Base-by-base conservation (phyloP, 495 filamentous ascomycete genomes). In the Hypomontagnella submonticulosa region DNA sequence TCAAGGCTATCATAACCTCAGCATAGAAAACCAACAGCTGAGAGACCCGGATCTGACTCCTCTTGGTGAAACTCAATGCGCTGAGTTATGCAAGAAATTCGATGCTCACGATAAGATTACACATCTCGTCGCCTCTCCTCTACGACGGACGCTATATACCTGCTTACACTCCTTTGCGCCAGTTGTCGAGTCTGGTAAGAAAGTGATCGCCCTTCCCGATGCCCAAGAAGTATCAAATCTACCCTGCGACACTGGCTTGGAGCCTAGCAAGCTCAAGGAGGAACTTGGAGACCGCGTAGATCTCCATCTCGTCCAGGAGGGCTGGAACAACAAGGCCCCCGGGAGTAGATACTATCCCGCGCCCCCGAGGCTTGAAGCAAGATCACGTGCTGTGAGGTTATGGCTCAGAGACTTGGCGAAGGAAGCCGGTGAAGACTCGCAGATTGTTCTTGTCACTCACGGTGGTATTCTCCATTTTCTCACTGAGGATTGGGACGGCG, bases 71-170 rank as follows among this genome's bases (percentile, higher is more conserved):
- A 61, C 84, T 11, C 93, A 97, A 85, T 97, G 93, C 77, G 72
- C 70, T 3, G 71, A 77, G 4, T 87, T 97, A 20, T 72, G 78
- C 51, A 66, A 78, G 2, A 70, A 52, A 20, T 96, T 97, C 75
- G 90, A 90, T 9, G 67, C 79, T 71, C 86, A 89, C 68, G 75
- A 81, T 16, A 73, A 84, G 33, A 76, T 94, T 73, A 87, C 88
- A 5, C 83, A 93, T 50, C 81, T 97, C 1, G 85, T 93, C 13
- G 87, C 92, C 43, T 96, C 92, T 0, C 93, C 94, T 1, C 82
- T 97, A 46, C 88, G 89, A 18, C 89, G 94, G 53, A 96, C 94
- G 3, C 78, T 98, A 32, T 88, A 90, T 73, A 97, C 94, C 0
- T 87, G 89, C 4, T 81, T 97, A 8, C 76, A 87, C 48, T 85